Evolutionary conservation across 225 moss, liverwort and hornwort genomes (phyloP).

Genomic region (Polytrichum commune): DNA sequence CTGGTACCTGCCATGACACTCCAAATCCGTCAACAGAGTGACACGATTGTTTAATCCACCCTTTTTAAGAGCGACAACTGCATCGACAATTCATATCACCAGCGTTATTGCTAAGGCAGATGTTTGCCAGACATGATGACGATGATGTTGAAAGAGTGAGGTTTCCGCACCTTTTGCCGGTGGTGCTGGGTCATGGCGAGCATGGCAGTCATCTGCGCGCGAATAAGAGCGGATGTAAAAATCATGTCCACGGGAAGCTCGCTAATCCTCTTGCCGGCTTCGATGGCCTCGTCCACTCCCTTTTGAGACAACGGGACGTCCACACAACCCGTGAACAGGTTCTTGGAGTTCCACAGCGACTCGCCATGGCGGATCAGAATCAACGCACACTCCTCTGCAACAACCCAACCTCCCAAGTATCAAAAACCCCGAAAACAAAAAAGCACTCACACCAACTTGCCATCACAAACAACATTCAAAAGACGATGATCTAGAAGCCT

Average conservation of each 20-base stretch:
- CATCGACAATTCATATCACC: too few relatives aligned
- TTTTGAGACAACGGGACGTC: conserved; percentile 82
- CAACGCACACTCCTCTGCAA: conserved; percentile 76
- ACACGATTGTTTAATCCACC: not conserved
- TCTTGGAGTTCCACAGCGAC: conserved; percentile 94
- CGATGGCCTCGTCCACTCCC: conserved; percentile 86
- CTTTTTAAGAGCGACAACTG: too few relatives aligned
- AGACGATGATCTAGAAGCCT: too few relatives aligned
- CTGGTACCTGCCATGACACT: conserved; percentile 57
- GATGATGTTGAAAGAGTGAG: too few relatives aligned
- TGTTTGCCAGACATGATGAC: too few relatives aligned
- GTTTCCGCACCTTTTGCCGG: conserved; percentile 60
- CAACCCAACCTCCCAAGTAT: not conserved
- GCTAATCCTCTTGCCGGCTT: conserved; percentile 79
- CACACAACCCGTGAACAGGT: conserved; percentile 92
- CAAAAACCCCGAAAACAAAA: too few relatives aligned
- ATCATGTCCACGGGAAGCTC: conserved; percentile 93
- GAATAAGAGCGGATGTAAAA: conserved; percentile 90
- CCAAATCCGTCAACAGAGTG: not conserved
- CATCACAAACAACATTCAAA: too few relatives aligned
- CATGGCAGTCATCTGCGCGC: conserved; percentile 98
- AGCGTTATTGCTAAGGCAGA: too few relatives aligned
- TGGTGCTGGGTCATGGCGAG: conserved; percentile 96
- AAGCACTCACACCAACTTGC: too few relatives aligned
- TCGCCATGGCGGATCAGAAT: conserved; percentile 94